A percentile compares a stretch with the other conserved stretches of the same genome.
Evolutionary conservation across 2,329 filamentous ascomycete species (phyloP).

Genomic region (Diplodia corticola): DNA sequence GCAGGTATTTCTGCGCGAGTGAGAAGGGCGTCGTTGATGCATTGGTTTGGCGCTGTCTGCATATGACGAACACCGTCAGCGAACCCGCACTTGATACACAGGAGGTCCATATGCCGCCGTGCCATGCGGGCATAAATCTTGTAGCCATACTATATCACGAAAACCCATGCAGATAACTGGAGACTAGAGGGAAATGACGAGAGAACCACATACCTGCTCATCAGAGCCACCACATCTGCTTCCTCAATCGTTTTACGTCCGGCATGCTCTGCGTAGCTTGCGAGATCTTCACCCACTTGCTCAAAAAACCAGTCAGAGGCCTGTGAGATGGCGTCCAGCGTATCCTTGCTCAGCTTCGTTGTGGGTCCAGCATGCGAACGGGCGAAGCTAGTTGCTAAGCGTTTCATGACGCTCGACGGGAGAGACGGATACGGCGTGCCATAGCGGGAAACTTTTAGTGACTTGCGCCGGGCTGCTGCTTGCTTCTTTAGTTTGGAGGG

Average conservation of each 20-base stretch:
- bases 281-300: constrained; percentile 77
- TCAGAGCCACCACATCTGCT: constrained; percentile 76
- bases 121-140: neutral
- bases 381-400: constrained; percentile 68
- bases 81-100: neutral
- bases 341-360: constrained; percentile 70
- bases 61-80: neutral
- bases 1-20: constrained; percentile 79
- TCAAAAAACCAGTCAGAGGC: constrained; percentile 92
- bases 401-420: constrained; percentile 71
- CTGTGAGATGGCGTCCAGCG: constrained; percentile 71
- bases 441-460: constrained; percentile 65
- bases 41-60: constrained; percentile 75
- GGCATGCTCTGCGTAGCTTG: constrained; percentile 77
- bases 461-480: constrained; percentile 45
- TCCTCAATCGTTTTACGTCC: constrained; percentile 84
- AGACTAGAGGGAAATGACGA: constrained; percentile 12
- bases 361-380: constrained; percentile 66
- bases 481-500: constrained; percentile 17
- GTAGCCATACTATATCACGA: constrained; percentile 26
- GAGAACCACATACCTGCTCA: constrained; percentile 68
- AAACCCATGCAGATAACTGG: neutral
- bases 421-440: constrained; percentile 76
- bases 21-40: constrained; percentile 75
- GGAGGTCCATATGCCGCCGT: constrained; percentile 18